Base-by-base conservation (phyloP, 2,329 filamentous ascomycete genomes). In the Akanthomyces uredinophilus region DNA sequence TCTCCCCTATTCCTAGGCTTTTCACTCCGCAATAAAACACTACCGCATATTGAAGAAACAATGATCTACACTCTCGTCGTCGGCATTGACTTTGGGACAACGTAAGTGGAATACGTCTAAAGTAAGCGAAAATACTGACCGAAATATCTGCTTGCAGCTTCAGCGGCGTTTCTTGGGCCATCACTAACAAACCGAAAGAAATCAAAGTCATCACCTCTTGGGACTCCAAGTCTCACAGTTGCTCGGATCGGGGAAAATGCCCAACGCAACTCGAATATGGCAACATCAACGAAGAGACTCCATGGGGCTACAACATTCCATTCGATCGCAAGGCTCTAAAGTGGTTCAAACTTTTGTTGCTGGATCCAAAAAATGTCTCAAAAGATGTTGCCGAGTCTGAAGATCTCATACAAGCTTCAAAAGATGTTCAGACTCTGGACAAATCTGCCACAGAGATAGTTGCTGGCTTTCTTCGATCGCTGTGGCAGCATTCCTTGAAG, bases 1-100 rank as follows among this genome's bases (percentile, higher is more conserved):
- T n/a, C n/a, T n/a, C n/a, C n/a, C n/a, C n/a, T n/a, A n/a, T n/a
- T n/a, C n/a, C n/a, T n/a, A n/a, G n/a, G n/a, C n/a, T n/a, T n/a
- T n/a, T n/a, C n/a, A n/a, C n/a, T n/a, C n/a, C n/a, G n/a, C n/a
- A n/a, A n/a, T n/a, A n/a, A n/a, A n/a, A n/a, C n/a, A n/a, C n/a
- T n/a, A n/a, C n/a, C n/a, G n/a, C n/a, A n/a, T n/a, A n/a, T n/a
- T n/a, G n/a, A n/a, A n/a, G n/a, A n/a, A n/a, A n/a, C n/a, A n/a
- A n/a, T n/a, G n/a, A n/a, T n/a, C n/a, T 18, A 8, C 14, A 41
- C 22, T 0, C 67, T 79, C 2, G 65, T 78, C 20, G 65, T 80
- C 2, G 75, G 78, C 0, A 72, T 82, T 7, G 79, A 81, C 44
- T 80, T 81, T 51, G 79, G 78, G 0, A 81, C 79, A 0, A 81